phyloP scores from a whole-genome alignment of 2,329 filamentous ascomycete genomes.

The Aphanocladium album region DNA sequence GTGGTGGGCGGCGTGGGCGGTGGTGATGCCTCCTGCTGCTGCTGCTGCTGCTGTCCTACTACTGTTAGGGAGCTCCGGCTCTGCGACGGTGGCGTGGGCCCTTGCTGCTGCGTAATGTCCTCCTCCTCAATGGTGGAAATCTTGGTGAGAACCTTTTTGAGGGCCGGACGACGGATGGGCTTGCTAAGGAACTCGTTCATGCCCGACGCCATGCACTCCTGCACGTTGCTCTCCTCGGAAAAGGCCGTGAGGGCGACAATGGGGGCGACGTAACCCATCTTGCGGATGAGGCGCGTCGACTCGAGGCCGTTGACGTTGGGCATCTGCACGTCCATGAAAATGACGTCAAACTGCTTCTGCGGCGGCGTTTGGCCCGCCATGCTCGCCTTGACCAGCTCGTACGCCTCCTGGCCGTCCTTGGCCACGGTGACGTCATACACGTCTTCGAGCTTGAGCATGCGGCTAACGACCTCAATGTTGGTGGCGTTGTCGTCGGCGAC shows the following conservation, averaged over 20 bases:
- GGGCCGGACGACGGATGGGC: conserved; percentile 70
- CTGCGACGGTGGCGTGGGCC: not conserved
- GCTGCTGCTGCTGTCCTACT: not conserved
- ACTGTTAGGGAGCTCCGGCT: not conserved
- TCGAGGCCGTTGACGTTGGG: conserved; percentile 87
- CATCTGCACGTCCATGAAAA: conserved; percentile 97
- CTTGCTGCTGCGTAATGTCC: not conserved
- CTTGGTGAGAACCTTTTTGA: conserved; percentile 82
- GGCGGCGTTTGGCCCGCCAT: conserved; percentile 59
- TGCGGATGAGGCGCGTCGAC: conserved; percentile 76
- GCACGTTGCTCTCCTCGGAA: conserved; percentile 82
- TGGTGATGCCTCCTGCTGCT: not conserved
- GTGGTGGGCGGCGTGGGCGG: conserved; percentile 3
- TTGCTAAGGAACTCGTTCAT: conserved; percentile 90
- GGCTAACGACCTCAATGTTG: conserved; percentile 54
- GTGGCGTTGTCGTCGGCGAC: conserved; percentile 69
- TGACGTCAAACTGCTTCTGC: conserved; percentile 71
- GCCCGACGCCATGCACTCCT: conserved; percentile 79
- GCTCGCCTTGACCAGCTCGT: conserved; percentile 77
- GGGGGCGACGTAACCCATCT: conserved; percentile 80
- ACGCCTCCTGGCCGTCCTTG: conserved; percentile 80
- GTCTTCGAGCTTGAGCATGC: conserved; percentile 69
- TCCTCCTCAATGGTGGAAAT: conserved; percentile 79
- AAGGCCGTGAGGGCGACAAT: conserved; percentile 91
- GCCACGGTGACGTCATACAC: conserved; percentile 84